Evolutionary conservation across 306 rosid genomes (phyloP).

Genomic region (Pterocarpus macrocarpus): DNA sequence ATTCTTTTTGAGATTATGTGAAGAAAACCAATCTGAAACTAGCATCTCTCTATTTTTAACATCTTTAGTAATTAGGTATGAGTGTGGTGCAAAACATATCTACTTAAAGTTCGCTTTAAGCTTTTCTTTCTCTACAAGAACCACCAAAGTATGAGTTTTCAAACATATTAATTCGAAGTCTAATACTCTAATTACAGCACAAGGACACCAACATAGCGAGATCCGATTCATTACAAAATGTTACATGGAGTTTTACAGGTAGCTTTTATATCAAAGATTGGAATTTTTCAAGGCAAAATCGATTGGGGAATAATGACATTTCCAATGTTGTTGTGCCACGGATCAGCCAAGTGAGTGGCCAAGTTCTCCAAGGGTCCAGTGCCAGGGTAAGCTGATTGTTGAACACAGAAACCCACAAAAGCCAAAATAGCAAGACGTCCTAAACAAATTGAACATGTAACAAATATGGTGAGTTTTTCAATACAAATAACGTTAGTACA

Average conservation of each 20-base stretch:
- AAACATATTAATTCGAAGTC: slow-evolving; percentile 35
- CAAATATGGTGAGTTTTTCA: background rate
- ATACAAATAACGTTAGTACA: background rate
- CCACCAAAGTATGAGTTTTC: slow-evolving; percentile 23
- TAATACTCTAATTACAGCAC: slow-evolving; percentile 54
- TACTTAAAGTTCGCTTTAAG: background rate
- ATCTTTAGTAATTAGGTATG: no score
- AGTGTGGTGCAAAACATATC: background rate
- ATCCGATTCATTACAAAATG: slow-evolving; percentile 52
- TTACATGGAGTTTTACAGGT: slow-evolving; percentile 64
- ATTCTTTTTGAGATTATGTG: background rate
- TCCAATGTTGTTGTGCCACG: slow-evolving; percentile 99
- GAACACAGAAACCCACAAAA: slow-evolving; percentile 87
- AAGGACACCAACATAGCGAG: slow-evolving; percentile 24
- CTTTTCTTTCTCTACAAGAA: slow-evolving; percentile 4
- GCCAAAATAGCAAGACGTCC: slow-evolving; percentile 97
- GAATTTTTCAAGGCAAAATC: slow-evolving; percentile 47
- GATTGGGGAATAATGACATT: slow-evolving; percentile 73
- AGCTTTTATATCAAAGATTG: slow-evolving; percentile 23
- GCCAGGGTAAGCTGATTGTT: slow-evolving; percentile 97
- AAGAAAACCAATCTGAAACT: no score
- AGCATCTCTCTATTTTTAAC: no score
- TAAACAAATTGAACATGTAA: slow-evolving; percentile 28
- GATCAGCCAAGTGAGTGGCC: slow-evolving; percentile 99
- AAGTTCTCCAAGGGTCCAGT: slow-evolving; percentile 99